Evolutionary conservation across 257 asterid genomes (phyloP).

Genomic region (Jaltomata sinuosa): DNA sequence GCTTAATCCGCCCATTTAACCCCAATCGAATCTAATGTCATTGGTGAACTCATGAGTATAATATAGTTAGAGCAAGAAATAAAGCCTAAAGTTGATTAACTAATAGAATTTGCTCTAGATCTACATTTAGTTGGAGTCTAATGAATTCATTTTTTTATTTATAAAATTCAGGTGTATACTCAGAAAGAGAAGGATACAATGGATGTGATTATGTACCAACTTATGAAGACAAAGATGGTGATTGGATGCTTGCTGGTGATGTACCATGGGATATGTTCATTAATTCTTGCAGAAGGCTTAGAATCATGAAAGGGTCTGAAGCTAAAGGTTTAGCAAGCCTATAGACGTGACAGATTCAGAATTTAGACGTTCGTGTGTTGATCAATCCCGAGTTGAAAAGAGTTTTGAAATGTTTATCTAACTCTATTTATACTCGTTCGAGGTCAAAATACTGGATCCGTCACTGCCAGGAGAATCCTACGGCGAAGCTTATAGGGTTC

Average conservation of each 20-base stretch:
- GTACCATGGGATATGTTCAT: constrained; percentile 96
- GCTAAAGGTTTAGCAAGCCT: constrained; percentile 44
- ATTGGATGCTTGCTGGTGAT: constrained; percentile 97
- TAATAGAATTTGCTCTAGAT: not conserved
- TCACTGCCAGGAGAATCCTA: not conserved
- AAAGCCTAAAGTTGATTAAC: too few species aligned
- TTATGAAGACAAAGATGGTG: constrained; percentile 90
- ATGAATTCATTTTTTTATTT: too few species aligned
- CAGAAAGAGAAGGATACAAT: constrained; percentile 62
- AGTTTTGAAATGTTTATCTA: not conserved
- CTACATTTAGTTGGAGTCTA: not conserved
- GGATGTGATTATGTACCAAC: constrained; percentile 74
- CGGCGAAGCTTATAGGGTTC: not conserved
- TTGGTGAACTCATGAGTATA: not conserved
- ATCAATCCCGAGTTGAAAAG: not conserved
- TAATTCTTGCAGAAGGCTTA: constrained; percentile 64
- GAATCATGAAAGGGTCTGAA: constrained; percentile 76
- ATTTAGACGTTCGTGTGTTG: not conserved
- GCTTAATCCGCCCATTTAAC: too few species aligned
- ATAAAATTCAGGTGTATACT: constrained; percentile 35
- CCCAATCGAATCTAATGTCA: not conserved
- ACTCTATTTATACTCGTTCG: not conserved
- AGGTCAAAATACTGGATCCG: not conserved
- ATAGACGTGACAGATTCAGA: not conserved
- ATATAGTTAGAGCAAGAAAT: not conserved